Percentiles rank a stretch among this genome's conserved stretches.
These are phyloP conservation scores for Taphrina communis DNA, from an alignment of 1,139 yeast species.

Conservation along the genomic window DNA sequence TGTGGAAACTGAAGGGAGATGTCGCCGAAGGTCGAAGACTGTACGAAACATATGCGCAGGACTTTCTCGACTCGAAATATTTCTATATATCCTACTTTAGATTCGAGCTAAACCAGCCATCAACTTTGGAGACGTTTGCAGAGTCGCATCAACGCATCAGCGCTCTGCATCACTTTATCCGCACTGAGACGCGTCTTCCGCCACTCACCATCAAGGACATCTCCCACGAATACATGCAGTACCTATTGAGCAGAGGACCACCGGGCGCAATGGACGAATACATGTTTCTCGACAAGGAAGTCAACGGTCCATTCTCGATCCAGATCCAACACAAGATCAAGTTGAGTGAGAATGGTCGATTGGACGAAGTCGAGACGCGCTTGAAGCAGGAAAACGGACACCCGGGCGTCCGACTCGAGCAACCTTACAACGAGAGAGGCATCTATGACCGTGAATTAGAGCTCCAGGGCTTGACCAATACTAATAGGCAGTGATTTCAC, in stretches of 20 bases:
- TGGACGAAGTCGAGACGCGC: slow-evolving; percentile 42
- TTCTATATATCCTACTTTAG: slow-evolving; percentile 51
- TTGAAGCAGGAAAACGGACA: slow-evolving; percentile 50
- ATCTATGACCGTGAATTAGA: slow-evolving; percentile 33
- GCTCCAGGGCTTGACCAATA: slow-evolving; percentile 15
- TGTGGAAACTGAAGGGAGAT: slow-evolving; percentile 48
- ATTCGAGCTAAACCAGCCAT: slow-evolving; percentile 49
- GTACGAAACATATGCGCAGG: slow-evolving; percentile 46
- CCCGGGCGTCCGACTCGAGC: slow-evolving; percentile 51
- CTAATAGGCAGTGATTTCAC: not conserved
- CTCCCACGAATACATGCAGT: slow-evolving; percentile 49
- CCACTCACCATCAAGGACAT: slow-evolving; percentile 50
- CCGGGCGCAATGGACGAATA: slow-evolving; percentile 47
- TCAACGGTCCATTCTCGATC: slow-evolving; percentile 51
- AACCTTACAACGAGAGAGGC: slow-evolving; percentile 33
- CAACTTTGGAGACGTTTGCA: slow-evolving; percentile 38
- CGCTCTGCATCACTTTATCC: slow-evolving; percentile 45
- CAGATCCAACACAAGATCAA: slow-evolving; percentile 44
- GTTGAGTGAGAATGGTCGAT: slow-evolving; percentile 41
- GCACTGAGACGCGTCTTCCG: slow-evolving; percentile 48
- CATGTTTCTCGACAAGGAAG: slow-evolving; percentile 51
- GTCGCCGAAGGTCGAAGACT: slow-evolving; percentile 47
- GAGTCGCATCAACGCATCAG: slow-evolving; percentile 45
- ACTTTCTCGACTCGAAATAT: slow-evolving; percentile 47
- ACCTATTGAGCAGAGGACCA: slow-evolving; percentile 48